Base-by-base conservation (phyloP, 139 green algal species). In the Chlorella sp. region DNA sequence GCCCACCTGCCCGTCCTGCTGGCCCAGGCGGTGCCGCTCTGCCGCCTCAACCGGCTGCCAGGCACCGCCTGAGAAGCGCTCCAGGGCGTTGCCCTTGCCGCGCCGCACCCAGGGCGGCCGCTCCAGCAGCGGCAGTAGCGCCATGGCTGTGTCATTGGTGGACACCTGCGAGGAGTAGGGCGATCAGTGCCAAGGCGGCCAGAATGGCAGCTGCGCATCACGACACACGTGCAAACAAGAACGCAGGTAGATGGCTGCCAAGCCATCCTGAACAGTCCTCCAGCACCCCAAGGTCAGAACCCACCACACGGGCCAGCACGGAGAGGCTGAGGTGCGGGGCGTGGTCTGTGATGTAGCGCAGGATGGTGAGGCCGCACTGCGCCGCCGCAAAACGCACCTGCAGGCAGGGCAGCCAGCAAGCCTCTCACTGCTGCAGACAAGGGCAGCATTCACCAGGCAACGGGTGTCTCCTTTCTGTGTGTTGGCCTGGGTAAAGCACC, bases 291-390 rank as follows among this genome's bases (percentile, higher is more conserved):
- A n/a, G n/a, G n/a, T n/a, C n/a, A n/a, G n/a, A n/a, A 56, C 76
- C 56, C 76, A 82, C 95, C 28, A 83, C 73, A 64, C 81, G 89
- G 17, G 88, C 75, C 75, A 96, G 88, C 11, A 96, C 81, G 36
- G 91, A 89, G 76, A 97, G 86, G 14, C 93, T 91, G 77, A 97
- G 88, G 22, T 73, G 46, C 51, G 64, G 60, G 26, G 94, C 36
- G 80, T 92, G 76, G 83, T 98, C 96, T 24, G 93, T 95, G 32
- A 98, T 81, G 91, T 98, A 97, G 22, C 92, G 88, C 70, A 94
- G 73, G 8, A 98, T 95, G 4, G 93, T 92, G 1, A 98, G 85
- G 8, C 89, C 85, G 73, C 87, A 95, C 74, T 93, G 89, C 36
- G 91, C 92, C 0, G 90, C 85, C 14, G 68, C 85, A 79, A 97